Base-by-base conservation (phyloP, 1,284 basidiomycete species). In the Ganoderma boninense region DNA sequence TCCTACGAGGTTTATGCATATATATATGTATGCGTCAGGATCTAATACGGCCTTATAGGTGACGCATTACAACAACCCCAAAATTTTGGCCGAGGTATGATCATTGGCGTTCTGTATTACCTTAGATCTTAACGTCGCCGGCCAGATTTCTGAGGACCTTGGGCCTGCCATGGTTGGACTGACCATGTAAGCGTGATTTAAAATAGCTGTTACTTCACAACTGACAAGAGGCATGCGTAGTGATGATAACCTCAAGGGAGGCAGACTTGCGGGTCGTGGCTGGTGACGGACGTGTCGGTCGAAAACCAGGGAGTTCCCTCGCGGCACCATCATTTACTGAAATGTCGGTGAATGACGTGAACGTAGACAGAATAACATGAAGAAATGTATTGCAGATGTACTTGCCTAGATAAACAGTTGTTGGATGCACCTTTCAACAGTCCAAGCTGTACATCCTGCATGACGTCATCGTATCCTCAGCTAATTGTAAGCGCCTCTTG, bases 31-130 rank as follows among this genome's bases (percentile, higher is more conserved):
- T 64, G 67, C 29, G 56, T 20, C 26, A 64, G 16, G 68, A 69
- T 66, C 65, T 62, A 68, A 62, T 72, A 67, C 64, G n/a, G 65
- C 44, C 56, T 54, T 52, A 6, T 73, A 92, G 91, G 91, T 97
- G 20, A 99, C 97, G 4, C 97, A 99, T 87, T 95, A 93, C 89
- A 96, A 98, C 85, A 97, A 97, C 83, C 91, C 96, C 26, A 92
- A 95, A 79, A 85, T 93, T 63, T 86, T 96, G 60, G 93, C 94
- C 11, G 94, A 96, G 82, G 91, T 90, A 79, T 66, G 79, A 65
- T 62, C 63, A 29, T 40, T 20, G 38, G 32, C 32, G 67, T 69
- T 61, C 44, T 68, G 70, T 20, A 52, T 26, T 32, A 64, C 29
- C 23, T 32, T 56, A 16, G 59, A 49, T 54, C 61, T 69, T 43